Percentiles rank a stretch among this genome's conserved stretches.
Evolutionary conservation across 2,329 filamentous ascomycete species (phyloP).

Genomic region (Fusarium odoratissimum): DNA sequence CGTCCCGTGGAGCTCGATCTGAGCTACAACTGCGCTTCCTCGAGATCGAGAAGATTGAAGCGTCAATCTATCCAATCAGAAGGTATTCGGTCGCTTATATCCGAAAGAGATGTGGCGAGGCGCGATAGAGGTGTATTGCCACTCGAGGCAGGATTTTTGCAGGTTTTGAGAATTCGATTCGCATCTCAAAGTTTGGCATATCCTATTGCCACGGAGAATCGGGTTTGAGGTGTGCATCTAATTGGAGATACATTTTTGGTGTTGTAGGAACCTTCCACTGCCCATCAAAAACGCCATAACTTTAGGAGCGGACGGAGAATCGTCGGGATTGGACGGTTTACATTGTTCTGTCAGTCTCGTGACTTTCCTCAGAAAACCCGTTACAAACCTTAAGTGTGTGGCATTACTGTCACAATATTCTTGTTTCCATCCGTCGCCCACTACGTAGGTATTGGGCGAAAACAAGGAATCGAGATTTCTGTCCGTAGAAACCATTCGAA

Average conservation of each 20-base stretch:
- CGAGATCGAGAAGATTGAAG: constrained; percentile 41
- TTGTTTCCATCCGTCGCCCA: background rate
- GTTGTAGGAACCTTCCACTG: constrained; percentile 21
- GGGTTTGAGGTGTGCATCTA: constrained; percentile 1
- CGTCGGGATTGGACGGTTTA: background rate
- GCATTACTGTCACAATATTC: background rate
- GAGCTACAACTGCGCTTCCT: constrained; percentile 45
- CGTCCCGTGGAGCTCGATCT: constrained; percentile 44
- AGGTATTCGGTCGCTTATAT: constrained; percentile 8
- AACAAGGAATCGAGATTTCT: constrained; percentile 16
- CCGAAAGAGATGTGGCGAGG: constrained; percentile 24
- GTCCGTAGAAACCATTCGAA: constrained; percentile 32
- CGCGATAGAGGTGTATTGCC: constrained; percentile 19
- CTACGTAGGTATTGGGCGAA: background rate
- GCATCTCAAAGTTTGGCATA: constrained; percentile 4
- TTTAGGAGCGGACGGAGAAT: constrained; percentile 2
- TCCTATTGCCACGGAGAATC: constrained; percentile 18
- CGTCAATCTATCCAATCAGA: constrained; percentile 31
- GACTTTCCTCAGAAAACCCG: background rate
- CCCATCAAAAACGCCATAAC: background rate
- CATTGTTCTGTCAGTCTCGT: constrained; percentile 10
- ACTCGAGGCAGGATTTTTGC: constrained; percentile 13
- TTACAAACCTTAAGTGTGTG: background rate
- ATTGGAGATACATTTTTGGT: constrained; percentile 10
- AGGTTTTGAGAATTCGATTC: constrained; percentile 9